These are phyloP conservation scores for Pyrus betulifolia DNA, from an alignment of 306 rosid species.

Conservation along the genomic window DNA sequence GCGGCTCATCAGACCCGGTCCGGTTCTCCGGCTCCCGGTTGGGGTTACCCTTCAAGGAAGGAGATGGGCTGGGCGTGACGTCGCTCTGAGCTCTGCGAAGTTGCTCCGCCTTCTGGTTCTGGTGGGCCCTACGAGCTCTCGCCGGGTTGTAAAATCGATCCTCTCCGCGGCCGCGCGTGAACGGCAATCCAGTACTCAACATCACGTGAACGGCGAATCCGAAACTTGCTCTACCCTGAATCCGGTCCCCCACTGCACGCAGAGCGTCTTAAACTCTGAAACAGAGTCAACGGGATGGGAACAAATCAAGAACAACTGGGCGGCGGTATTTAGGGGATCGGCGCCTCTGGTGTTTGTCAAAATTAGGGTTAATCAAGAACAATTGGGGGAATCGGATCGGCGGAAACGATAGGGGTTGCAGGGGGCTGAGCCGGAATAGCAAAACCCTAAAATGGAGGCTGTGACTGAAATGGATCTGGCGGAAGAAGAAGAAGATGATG, in stretches of 20 bases:
- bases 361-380: neutral
- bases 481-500: slow-evolving; percentile 3
- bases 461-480: slow-evolving; percentile 45
- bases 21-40: slow-evolving; percentile 36
- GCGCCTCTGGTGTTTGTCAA: slow-evolving; percentile 3
- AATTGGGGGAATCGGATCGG: slow-evolving; percentile 12
- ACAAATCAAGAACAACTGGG: neutral
- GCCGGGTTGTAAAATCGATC: slow-evolving; percentile 55
- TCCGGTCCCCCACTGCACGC: neutral
- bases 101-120: slow-evolving; percentile 30
- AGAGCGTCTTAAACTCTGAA: slow-evolving; percentile 14
- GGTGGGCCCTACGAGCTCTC: slow-evolving; percentile 43
- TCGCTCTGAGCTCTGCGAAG: slow-evolving; percentile 51
- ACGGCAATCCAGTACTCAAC: slow-evolving; percentile 57
- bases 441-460: slow-evolving; percentile 26
- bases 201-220: slow-evolving; percentile 29
- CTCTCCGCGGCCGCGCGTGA: slow-evolving; percentile 56
- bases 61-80: slow-evolving; percentile 26
- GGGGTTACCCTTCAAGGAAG: neutral
- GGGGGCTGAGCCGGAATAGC: slow-evolving; percentile 6
- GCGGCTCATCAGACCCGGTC: slow-evolving; percentile 25
- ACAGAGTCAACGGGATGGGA: slow-evolving; percentile 36
- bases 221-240: neutral
- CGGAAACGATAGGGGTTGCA: slow-evolving; percentile 1
- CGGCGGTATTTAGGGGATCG: slow-evolving; percentile 10